These are phyloP conservation scores for Vickermania ingenoplastis DNA, from an alignment of 208 protist species.

Conservation along the genomic window DNA sequence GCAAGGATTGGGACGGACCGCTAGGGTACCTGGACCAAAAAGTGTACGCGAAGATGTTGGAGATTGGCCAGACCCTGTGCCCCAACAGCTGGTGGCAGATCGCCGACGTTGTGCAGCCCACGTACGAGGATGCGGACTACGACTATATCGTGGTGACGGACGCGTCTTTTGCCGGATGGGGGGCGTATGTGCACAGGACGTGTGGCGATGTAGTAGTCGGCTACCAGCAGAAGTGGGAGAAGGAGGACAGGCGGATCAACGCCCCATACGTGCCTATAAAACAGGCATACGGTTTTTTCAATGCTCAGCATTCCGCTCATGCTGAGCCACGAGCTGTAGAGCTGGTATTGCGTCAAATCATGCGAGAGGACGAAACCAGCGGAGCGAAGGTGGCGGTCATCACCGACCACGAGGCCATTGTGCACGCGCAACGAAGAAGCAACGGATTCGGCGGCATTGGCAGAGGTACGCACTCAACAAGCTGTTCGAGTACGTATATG, in stretches of 20 bases:
- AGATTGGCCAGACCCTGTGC: not conserved
- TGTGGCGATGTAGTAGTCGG: not conserved
- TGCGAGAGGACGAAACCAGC: not conserved
- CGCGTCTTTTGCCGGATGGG: not conserved
- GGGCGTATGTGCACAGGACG: not conserved
- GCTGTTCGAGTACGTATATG: conserved; percentile 3
- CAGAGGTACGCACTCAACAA: conserved; percentile 1
- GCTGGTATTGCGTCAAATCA: conserved; percentile 1
- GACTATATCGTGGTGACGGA: conserved; percentile 3
- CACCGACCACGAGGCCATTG: conserved; percentile 4
- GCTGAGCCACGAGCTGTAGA: conserved; percentile 3
- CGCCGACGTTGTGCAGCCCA: not conserved
- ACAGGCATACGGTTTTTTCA: not conserved
- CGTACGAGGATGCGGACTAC: not conserved
- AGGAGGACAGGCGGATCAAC: conserved; percentile 1
- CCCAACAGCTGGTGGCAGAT: conserved; percentile 3
- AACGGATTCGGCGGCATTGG: conserved; percentile 2
- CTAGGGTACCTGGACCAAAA: not conserved
- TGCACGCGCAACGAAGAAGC: not conserved
- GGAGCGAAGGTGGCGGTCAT: conserved; percentile 1
- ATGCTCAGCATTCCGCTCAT: conserved; percentile 2
- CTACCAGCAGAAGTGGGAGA: not conserved
- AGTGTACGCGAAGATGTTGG: not conserved
- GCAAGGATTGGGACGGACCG: not conserved
- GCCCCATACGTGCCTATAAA: conserved; percentile 1